phyloP scores from a whole-genome alignment of 2,329 filamentous ascomycete species.

The Cylindrodendrum hubeiense region DNA sequence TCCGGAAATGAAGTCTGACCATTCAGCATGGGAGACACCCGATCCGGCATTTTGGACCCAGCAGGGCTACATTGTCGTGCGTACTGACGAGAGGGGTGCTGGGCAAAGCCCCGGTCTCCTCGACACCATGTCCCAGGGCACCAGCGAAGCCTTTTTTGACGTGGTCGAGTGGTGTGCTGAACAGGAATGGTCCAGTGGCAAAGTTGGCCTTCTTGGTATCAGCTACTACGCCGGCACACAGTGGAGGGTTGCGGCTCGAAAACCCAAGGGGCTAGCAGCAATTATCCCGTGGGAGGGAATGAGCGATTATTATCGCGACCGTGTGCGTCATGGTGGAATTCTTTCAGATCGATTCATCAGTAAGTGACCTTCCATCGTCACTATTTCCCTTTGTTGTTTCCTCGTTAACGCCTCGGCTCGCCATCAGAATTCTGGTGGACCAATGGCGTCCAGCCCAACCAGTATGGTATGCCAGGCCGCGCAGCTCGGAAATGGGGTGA shows the following conservation, averaged over 20 bases:
- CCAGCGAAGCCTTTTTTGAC: conserved; percentile 61
- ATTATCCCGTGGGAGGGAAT: conserved; percentile 66
- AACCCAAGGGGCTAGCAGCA: conserved; percentile 58
- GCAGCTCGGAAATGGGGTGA: conserved; percentile 1
- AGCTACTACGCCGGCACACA: conserved; percentile 60
- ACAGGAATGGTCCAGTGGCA: conserved; percentile 59
- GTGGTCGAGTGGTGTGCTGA: conserved; percentile 62
- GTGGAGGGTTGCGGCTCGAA: conserved; percentile 61
- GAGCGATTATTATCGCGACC: conserved; percentile 67
- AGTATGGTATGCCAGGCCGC: conserved; percentile 64
- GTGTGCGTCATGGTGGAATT: conserved; percentile 72
- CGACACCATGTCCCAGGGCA: conserved; percentile 61
- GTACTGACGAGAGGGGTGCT: conserved; percentile 62
- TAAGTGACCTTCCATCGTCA: background rate
- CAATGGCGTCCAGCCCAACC: conserved; percentile 59
- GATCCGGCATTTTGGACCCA: conserved; percentile 68
- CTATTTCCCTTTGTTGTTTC: too few species aligned
- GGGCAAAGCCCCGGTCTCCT: conserved; percentile 61
- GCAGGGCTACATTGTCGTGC: conserved; percentile 66
- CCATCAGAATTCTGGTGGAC: conserved; percentile 41
- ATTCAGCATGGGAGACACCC: conserved; percentile 71
- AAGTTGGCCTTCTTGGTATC: conserved; percentile 62
- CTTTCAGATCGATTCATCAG: conserved; percentile 68
- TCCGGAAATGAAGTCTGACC: conserved; percentile 62
- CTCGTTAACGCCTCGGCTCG: too few species aligned